phyloP scores from a whole-genome alignment of 768 basidiomycete species.

The Mycena pura region DNA sequence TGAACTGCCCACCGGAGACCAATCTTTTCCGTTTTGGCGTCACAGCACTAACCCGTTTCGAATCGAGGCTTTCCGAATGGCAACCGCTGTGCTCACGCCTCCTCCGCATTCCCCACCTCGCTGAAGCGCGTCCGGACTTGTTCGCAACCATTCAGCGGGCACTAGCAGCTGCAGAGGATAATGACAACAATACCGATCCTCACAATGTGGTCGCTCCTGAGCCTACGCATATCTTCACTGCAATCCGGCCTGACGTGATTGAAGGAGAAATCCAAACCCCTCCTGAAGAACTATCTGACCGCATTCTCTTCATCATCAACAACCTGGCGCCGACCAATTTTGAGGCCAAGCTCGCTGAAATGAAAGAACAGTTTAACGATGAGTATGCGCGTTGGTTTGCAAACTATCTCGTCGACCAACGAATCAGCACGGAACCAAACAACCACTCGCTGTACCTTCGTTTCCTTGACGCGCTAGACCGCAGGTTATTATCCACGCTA shows the following conservation, averaged over 20 bases:
- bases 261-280: constrained; percentile 72
- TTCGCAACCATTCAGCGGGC: constrained; percentile 73
- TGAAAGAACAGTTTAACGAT: constrained; percentile 85
- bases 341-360: constrained; percentile 84
- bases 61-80: constrained; percentile 89
- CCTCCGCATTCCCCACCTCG: constrained; percentile 84
- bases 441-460: constrained; percentile 95
- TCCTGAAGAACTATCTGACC: constrained; percentile 88
- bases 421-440: constrained; percentile 95
- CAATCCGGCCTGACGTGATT: constrained; percentile 76
- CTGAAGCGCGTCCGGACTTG: constrained; percentile 86
- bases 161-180: constrained; percentile 59
- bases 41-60: constrained; percentile 88
- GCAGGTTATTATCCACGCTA: constrained; percentile 68
- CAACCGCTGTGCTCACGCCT: constrained; percentile 90
- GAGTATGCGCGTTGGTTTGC: constrained; percentile 94
- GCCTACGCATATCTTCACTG: constrained; percentile 67
- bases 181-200: constrained; percentile 48
- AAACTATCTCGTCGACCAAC: constrained; percentile 95
- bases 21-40: constrained; percentile 96
- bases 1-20: constrained; percentile 88
- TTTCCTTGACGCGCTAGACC: constrained; percentile 85
- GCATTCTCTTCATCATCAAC: constrained; percentile 97
- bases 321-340: constrained; percentile 96
- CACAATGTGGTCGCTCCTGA: constrained; percentile 47